phyloP scores from a whole-genome alignment of 2,329 filamentous ascomycete genomes.

The Penicillium brevicompactum region DNA sequence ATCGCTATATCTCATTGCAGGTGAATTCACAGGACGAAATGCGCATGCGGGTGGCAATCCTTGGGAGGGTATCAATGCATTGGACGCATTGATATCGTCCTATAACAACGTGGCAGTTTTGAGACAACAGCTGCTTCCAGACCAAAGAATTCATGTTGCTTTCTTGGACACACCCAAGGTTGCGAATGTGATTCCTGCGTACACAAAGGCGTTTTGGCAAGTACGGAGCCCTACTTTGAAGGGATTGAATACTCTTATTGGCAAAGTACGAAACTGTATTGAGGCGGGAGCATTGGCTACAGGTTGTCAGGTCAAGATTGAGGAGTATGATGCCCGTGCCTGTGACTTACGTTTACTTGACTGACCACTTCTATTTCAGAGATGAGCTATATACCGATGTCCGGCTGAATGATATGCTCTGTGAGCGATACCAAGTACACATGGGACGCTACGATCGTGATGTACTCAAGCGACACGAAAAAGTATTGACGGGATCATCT shows the following conservation, averaged over 20 bases:
- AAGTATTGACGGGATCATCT: slow-evolving; percentile 47
- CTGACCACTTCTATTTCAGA: slow-evolving; percentile 6
- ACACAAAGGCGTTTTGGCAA: slow-evolving; percentile 49
- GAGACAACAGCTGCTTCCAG: slow-evolving; percentile 59
- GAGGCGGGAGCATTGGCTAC: slow-evolving; percentile 40
- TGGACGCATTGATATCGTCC: slow-evolving; percentile 57
- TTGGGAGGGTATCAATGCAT: slow-evolving; percentile 62
- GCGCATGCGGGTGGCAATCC: slow-evolving; percentile 61
- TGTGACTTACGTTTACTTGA: background rate
- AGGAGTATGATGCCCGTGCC: slow-evolving; percentile 26
- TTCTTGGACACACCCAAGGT: slow-evolving; percentile 57
- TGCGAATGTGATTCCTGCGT: slow-evolving; percentile 60
- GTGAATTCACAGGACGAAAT: slow-evolving; percentile 52
- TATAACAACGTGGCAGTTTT: slow-evolving; percentile 53
- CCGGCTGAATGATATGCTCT: slow-evolving; percentile 49
- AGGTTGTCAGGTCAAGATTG: slow-evolving; percentile 35
- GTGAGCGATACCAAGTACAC: slow-evolving; percentile 46
- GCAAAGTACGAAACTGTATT: slow-evolving; percentile 36
- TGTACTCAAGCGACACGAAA: slow-evolving; percentile 40
- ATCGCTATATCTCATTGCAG: background rate
- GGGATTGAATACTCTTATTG: slow-evolving; percentile 38
- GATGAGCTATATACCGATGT: slow-evolving; percentile 48
- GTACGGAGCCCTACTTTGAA: slow-evolving; percentile 48
- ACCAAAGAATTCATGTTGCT: slow-evolving; percentile 56
- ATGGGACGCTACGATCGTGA: slow-evolving; percentile 47